phyloP scores from a whole-genome alignment of 106 monocot genomes.

The Triglochin maritima region DNA sequence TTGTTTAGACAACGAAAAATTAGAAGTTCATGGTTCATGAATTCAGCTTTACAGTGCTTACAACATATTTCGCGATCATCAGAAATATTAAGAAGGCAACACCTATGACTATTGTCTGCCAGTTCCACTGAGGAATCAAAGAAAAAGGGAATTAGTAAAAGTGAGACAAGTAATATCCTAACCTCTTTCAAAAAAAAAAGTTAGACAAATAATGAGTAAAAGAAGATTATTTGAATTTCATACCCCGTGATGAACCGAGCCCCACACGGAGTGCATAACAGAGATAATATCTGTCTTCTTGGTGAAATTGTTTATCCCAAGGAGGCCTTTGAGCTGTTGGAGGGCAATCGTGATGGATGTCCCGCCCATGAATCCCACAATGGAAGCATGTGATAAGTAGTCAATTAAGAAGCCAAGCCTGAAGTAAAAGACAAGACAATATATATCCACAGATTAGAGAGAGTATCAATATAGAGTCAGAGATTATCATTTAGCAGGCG shows the following conservation, averaged over 20 bases:
- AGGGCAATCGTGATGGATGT: constrained; percentile 59
- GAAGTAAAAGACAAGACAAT: not conserved
- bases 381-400: constrained; percentile 57
- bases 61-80: constrained; percentile 50
- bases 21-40: not conserved
- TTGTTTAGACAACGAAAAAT: not conserved
- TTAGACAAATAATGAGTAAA: no score
- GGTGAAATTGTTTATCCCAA: constrained; percentile 47
- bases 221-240: not conserved
- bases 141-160: not conserved
- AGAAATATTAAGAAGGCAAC: constrained; percentile 45
- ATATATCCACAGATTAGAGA: no score
- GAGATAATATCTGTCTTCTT: constrained; percentile 37
- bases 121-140: constrained; percentile 56
- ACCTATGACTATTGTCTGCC: constrained; percentile 63
- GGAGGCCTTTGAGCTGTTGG: constrained; percentile 60
- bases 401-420: constrained; percentile 64
- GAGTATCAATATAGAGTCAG: no score
- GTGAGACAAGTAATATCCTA: not conserved
- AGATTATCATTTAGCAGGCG: no score
- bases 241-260: constrained; percentile 43
- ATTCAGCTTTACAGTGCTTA: constrained; percentile 11
- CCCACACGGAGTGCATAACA: constrained; percentile 46
- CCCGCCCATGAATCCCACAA: constrained; percentile 67
- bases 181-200: no score